Evolutionary conservation across 257 asterid genomes (phyloP), one percentile per base, ranked within the genome.

Genomic region (Solanum chilense): DNA sequence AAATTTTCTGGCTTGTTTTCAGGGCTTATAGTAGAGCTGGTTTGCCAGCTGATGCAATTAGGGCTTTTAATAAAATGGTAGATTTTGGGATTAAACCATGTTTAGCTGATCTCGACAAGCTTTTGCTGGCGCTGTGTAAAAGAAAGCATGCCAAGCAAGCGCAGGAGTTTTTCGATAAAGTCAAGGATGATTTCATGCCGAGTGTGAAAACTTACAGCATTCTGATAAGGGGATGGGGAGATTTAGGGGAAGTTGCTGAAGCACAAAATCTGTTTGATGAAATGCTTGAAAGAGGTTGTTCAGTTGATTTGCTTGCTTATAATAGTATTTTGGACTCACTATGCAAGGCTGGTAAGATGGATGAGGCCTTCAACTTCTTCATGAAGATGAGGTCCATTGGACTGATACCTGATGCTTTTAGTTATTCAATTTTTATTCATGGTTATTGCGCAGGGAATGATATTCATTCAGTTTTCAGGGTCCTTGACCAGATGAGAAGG

Each of bases 221-320:
- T 90, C 74, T 97, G 93, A 92, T 95, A n/a, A 89, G 88, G 82
- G 98, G 99, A 1, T 95, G 99, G 98, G 98, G 98, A 4, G 97
- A 91, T 56, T 87, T 89, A 33, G 96, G 97, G 0, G 96, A 94
- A 31, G 44, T 88, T 13, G 89, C 56, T 35, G 70, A 76, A 6
- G 98, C 94, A 2, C 93, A 90, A 39, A 93, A 90, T 74, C 83
- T 97, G 88, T 97, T 94, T 9, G 98, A 94, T 52, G 99, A 94
- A 93, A 94, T 97, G 98, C 91, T 93, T 76, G 92, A 91, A 35
- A 90, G 96, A 88, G 96, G 95, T 0, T 89, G 90, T 86, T 84
- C 9, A 12, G 88, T 91, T 2, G 99, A 97, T 91, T 91, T 97
- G 92, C 96, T 89, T 82, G 97, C 99, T 88, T 94, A 93, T 91